Conservation (phyloP, 2,329 filamentous ascomycete genomes). For the Colletotrichum sp. region DNA sequence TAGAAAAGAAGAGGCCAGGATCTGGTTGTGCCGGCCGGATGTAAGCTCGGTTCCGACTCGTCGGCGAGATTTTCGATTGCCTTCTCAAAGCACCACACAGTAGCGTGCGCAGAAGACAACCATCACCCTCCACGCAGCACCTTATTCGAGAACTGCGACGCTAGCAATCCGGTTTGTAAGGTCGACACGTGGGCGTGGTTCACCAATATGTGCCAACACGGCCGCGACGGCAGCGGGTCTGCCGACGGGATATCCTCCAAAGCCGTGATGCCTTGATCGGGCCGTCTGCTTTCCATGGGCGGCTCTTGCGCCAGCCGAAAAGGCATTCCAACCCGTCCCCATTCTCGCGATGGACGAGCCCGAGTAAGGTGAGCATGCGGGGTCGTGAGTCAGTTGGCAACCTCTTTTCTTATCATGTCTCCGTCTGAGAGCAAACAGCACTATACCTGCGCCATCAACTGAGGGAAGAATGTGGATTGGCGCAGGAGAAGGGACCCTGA, state of each 20-base stretch:
- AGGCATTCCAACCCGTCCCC: background rate
- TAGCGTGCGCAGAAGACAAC: background rate
- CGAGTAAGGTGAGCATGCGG: background rate
- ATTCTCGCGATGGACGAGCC: background rate
- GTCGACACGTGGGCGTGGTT: background rate
- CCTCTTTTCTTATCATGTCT: background rate
- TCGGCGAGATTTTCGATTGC: background rate
- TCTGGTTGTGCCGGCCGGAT: background rate
- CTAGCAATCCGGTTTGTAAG: background rate
- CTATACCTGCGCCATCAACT: constrained; percentile 5
- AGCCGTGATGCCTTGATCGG: background rate
- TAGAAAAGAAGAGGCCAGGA: background rate
- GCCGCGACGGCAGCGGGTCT: background rate
- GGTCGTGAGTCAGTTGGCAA: constrained; percentile 12
- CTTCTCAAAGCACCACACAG: background rate
- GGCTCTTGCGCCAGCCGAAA: background rate
- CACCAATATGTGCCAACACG: background rate
- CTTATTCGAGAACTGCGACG: background rate
- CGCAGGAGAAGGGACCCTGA: background rate
- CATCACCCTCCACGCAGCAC: background rate
- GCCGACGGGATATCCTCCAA: background rate
- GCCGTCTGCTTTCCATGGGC: background rate
- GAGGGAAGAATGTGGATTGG: background rate
- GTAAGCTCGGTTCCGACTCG: background rate
- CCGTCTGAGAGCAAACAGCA: background rate